Evolutionary conservation across 1,284 basidiomycete genomes (phyloP).

Genomic region (Porogramme epimiltina): DNA sequence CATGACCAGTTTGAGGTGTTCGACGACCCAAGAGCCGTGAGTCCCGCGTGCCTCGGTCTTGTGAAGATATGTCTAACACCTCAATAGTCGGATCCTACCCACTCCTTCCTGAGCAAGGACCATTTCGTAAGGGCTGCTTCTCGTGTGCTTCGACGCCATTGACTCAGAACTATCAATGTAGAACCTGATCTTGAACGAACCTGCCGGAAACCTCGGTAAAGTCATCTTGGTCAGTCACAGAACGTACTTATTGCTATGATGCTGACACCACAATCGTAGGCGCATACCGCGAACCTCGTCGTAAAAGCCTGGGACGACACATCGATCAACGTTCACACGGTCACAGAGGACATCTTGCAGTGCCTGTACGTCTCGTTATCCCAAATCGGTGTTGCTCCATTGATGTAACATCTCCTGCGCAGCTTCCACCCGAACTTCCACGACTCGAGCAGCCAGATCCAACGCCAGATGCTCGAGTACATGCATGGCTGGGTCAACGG

Average conservation of each 20-base stretch:
- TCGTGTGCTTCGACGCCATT: constrained; percentile 15
- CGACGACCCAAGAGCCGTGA: constrained; percentile 73
- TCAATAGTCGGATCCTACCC: constrained; percentile 78
- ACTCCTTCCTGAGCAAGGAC: constrained; percentile 82
- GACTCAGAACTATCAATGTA: constrained; percentile 23
- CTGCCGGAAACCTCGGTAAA: constrained; percentile 76
- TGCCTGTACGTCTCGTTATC: constrained; percentile 56
- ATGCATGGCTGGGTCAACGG: constrained; percentile 64
- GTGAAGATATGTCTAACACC: not conserved
- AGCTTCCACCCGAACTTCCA: constrained; percentile 90
- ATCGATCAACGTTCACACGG: constrained; percentile 57
- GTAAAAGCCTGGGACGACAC: constrained; percentile 86
- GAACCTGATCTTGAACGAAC: constrained; percentile 79
- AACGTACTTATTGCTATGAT: not conserved
- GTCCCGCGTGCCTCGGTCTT: constrained; percentile 22
- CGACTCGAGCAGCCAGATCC: constrained; percentile 67
- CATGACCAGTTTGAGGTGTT: constrained; percentile 86
- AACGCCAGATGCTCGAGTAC: constrained; percentile 76
- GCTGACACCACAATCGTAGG: constrained; percentile 35
- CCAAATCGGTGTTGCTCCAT: not conserved
- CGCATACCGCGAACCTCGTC: constrained; percentile 59
- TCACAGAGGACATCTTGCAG: constrained; percentile 72
- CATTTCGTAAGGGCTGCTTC: constrained; percentile 79
- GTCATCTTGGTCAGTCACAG: constrained; percentile 58
- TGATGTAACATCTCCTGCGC: not conserved